Conservation (phyloP, 495 filamentous ascomycete species). For the Lophiotrema nucula region DNA sequence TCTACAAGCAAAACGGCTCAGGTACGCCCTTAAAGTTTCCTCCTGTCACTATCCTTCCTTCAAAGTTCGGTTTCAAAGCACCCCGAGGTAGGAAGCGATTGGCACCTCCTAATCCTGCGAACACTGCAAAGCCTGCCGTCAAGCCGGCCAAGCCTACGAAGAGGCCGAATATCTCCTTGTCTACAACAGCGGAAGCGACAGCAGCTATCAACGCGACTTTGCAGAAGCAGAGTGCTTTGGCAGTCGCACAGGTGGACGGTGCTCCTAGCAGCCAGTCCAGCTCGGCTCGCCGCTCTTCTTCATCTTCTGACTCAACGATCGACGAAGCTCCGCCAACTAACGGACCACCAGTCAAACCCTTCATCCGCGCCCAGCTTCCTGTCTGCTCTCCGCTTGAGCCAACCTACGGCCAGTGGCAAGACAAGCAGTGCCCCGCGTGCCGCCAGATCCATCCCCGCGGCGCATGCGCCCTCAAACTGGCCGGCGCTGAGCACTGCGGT, state of each 20-base stretch:
- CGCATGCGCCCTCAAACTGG: conserved; percentile 58
- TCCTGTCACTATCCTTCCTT: background rate
- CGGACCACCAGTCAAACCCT: conserved; percentile 22
- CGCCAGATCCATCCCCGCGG: conserved; percentile 52
- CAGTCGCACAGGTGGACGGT: too few relatives aligned
- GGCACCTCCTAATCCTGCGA: background rate
- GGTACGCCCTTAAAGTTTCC: conserved; percentile 7
- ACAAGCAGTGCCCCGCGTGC: conserved; percentile 56
- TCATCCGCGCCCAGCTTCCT: conserved; percentile 18
- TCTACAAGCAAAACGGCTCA: conserved; percentile 8
- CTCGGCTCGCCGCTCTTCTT: background rate
- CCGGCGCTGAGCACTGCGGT: conserved; percentile 62
- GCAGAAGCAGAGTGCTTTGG: too few relatives aligned
- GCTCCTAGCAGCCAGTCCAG: background rate
- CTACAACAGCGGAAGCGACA: background rate
- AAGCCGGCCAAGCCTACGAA: background rate
- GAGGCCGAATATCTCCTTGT: background rate
- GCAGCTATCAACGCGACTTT: background rate
- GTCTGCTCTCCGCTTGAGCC: conserved; percentile 20
- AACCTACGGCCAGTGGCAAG: conserved; percentile 6
- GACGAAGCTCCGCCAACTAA: background rate
- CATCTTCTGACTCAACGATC: background rate
- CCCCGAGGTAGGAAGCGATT: too few relatives aligned
- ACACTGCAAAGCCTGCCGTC: background rate
- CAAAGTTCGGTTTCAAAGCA: background rate